A percentile compares a stretch with the other conserved stretches of the same genome.
phyloP scores from a whole-genome alignment of 2,329 filamentous ascomycete genomes.

The Trichoderma sp. region DNA sequence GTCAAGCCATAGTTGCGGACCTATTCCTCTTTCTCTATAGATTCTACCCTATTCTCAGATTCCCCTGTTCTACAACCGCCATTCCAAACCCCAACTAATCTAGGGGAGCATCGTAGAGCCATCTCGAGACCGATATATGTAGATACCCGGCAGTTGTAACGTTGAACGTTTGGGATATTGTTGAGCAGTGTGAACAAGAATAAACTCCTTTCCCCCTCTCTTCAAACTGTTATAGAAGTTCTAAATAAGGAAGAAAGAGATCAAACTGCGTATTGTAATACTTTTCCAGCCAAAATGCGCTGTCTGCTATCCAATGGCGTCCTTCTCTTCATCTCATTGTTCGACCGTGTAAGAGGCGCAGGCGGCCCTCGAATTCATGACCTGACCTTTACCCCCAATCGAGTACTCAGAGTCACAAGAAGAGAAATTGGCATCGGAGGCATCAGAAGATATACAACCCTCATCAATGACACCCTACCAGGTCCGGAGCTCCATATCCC shows the following conservation, averaged over 20 bases:
- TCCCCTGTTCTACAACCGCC: not conserved
- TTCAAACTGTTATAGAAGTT: not conserved
- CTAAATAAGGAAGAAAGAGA: not conserved
- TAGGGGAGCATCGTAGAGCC: not conserved
- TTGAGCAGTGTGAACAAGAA: not conserved
- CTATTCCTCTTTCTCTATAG: not conserved
- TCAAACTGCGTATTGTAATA: not conserved
- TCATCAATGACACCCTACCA: constrained; percentile 53
- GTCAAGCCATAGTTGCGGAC: not conserved
- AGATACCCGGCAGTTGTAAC: not conserved
- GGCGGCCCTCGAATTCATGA: constrained; percentile 26
- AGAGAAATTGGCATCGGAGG: constrained; percentile 33
- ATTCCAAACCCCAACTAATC: not conserved
- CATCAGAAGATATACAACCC: constrained; percentile 24
- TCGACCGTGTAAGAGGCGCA: not conserved
- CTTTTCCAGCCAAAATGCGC: not conserved
- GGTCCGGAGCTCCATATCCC: constrained; percentile 48
- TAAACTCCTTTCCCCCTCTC: not conserved
- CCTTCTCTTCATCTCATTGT: not conserved
- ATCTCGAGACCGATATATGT: not conserved
- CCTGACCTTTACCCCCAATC: constrained; percentile 39
- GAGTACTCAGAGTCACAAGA: constrained; percentile 45
- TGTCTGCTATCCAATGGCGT: not conserved
- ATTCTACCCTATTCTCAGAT: not conserved
- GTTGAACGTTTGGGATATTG: not conserved